These are phyloP conservation scores for Globisporangium recalcitrans DNA, from an alignment of 352 stramenopile genomes.

Conservation along the genomic window DNA sequence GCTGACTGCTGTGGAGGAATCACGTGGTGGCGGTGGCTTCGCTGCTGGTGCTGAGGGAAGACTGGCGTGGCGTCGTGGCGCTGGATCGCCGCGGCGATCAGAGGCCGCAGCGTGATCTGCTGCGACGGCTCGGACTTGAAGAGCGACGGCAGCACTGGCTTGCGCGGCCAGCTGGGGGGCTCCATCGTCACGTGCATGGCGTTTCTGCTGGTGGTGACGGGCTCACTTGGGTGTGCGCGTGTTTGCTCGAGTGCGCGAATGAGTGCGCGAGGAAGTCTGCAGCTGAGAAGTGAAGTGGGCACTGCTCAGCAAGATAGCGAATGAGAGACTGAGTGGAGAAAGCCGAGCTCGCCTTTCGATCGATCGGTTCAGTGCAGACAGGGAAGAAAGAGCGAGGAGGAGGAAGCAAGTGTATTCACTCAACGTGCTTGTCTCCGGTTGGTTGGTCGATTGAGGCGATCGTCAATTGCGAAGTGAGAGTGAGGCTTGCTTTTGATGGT, in stretches of 20 bases:
- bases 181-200: constrained; percentile 4
- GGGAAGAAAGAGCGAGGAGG: not conserved
- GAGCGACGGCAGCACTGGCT: constrained; percentile 7
- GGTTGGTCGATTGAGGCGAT: not conserved
- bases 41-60: too few species aligned
- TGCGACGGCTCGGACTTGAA: constrained; percentile 7
- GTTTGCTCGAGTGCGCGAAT: not conserved
- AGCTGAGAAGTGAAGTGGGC: not conserved
- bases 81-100: constrained; percentile 1
- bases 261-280: not conserved
- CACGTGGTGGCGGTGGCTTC: not conserved
- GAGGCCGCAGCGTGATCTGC: constrained; percentile 3
- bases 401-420: constrained; percentile 2
- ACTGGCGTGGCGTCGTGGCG: not conserved
- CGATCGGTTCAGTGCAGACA: not conserved
- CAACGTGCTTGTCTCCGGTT: not conserved
- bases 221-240: not conserved
- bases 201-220: not conserved
- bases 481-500: not conserved
- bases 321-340: not conserved
- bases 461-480: not conserved
- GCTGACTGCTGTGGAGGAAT: not conserved
- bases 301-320: not conserved
- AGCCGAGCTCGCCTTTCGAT: not conserved
- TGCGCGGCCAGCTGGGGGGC: constrained; percentile 1